Conservation (phyloP, 139 green algal species). For the Volvox africanus region DNA sequence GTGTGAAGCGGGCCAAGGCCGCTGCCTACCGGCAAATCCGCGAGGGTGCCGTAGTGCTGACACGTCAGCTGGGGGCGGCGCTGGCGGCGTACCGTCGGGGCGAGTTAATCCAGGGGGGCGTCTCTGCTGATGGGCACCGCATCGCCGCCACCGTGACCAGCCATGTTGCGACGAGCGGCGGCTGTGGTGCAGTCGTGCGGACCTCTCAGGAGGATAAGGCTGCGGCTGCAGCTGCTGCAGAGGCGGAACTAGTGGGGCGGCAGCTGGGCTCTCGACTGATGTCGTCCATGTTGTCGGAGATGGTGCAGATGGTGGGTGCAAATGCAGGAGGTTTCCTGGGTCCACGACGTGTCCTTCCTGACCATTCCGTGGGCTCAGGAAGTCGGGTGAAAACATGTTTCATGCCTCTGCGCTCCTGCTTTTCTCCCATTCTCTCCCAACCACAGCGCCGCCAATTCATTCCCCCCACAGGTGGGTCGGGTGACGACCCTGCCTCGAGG, state of each 20-base stretch:
- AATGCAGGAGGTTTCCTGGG: background rate
- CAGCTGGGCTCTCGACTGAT: conserved; percentile 13
- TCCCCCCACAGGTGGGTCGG: background rate
- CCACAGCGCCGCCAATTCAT: too few species aligned
- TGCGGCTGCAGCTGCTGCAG: background rate
- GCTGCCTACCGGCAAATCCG: conserved; percentile 7
- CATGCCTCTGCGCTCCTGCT: too few species aligned
- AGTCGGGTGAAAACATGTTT: too few species aligned
- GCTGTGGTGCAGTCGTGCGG: background rate
- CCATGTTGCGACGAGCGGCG: background rate
- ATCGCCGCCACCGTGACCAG: too few species aligned
- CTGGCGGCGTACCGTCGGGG: background rate
- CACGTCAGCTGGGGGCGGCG: background rate
- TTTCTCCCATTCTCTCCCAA: too few species aligned
- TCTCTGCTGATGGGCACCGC: background rate
- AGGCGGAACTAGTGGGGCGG: background rate
- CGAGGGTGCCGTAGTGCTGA: background rate
- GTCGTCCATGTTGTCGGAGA: background rate
- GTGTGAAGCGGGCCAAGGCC: background rate
- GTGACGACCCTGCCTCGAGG: background rate
- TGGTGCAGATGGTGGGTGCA: conserved; percentile 9
- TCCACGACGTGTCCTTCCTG: too few species aligned
- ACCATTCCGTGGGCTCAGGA: too few species aligned
- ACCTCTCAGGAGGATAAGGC: background rate
- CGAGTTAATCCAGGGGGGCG: background rate